Evolutionary conservation across 495 filamentous ascomycete genomes (phyloP).

Genomic region (Aspergillus coremiiformis): DNA sequence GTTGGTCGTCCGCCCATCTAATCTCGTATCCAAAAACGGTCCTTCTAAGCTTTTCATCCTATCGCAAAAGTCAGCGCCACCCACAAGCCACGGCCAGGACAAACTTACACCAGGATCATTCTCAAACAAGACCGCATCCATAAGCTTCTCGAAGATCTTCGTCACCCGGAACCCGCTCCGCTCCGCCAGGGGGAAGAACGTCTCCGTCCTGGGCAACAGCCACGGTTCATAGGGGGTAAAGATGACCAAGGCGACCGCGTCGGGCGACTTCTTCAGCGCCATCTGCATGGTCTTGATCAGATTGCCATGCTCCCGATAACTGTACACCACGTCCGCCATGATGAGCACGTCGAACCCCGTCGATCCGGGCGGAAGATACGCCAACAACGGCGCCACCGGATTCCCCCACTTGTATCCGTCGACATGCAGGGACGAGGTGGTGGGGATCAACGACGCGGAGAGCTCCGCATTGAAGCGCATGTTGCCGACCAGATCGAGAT

Average conservation of each 20-base stretch:
- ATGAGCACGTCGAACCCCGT: conserved; percentile 70
- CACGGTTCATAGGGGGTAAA: conserved; percentile 92
- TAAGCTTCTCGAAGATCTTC: conserved; percentile 70
- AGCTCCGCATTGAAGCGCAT: conserved; percentile 62
- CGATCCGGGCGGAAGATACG: conserved; percentile 33
- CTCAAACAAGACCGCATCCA: conserved; percentile 83
- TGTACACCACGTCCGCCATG: conserved; percentile 83
- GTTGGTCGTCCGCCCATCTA: conserved; percentile 29
- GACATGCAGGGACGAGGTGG: conserved; percentile 36
- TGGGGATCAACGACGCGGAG: conserved; percentile 27
- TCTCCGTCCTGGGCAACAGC: conserved; percentile 74
- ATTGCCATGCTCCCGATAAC: conserved; percentile 73
- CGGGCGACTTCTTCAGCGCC: conserved; percentile 48
- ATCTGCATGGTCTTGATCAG: conserved; percentile 61
- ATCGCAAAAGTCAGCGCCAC: conserved; percentile 10
- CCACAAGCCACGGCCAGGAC: not conserved
- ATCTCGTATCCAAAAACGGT: conserved; percentile 79
- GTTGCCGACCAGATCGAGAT: conserved; percentile 68
- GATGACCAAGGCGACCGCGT: conserved; percentile 69
- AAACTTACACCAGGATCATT: conserved; percentile 64
- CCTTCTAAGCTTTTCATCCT: conserved; percentile 63
- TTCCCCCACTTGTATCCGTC: conserved; percentile 80
- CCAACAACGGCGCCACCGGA: conserved; percentile 43
- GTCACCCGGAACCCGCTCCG: conserved; percentile 62
- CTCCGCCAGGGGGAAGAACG: conserved; percentile 71